phyloP scores from a whole-genome alignment of 345 rosid genomes.

The Rubroshorea leprosula region DNA sequence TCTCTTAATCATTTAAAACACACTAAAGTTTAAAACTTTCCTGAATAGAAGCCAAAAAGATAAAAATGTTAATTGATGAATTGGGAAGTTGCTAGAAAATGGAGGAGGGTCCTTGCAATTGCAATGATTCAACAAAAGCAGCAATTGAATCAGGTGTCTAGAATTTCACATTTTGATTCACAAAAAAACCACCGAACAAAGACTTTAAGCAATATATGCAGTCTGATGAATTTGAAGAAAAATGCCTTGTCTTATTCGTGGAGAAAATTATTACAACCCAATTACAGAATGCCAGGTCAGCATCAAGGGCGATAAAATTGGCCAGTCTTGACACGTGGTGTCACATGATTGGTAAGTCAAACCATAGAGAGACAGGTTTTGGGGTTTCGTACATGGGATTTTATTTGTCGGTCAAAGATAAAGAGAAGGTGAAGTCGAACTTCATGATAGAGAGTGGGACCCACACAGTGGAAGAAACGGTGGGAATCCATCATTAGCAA shows the following conservation, averaged over 20 bases:
- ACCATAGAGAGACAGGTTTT: background rate
- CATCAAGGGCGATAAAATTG: background rate
- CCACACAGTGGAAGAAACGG: conserved; percentile 68
- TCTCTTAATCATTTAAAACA: too few relatives aligned
- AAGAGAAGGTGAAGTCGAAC: conserved; percentile 20
- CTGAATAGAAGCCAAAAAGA: too few relatives aligned
- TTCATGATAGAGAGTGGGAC: conserved; percentile 36
- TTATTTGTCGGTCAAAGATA: conserved; percentile 35
- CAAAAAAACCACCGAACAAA: conserved; percentile 17
- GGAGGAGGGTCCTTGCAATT: too few relatives aligned
- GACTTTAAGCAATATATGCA: too few relatives aligned
- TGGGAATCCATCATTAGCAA: conserved; percentile 58
- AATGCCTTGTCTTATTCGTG: background rate
- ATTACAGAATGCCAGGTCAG: background rate
- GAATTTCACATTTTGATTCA: conserved; percentile 15
- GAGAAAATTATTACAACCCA: too few relatives aligned
- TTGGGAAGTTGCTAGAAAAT: too few relatives aligned
- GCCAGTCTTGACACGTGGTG: conserved; percentile 14
- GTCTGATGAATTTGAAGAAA: too few relatives aligned
- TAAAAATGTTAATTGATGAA: too few relatives aligned
- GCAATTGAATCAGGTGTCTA: conserved; percentile 5
- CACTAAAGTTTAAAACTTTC: too few relatives aligned
- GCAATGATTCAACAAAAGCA: conserved; percentile 10
- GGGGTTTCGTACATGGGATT: background rate
- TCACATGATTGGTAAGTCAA: conserved; percentile 5